These are phyloP conservation scores for Takashimella koratensis DNA, from an alignment of 1,284 basidiomycete genomes.

Conservation along the genomic window DNA sequence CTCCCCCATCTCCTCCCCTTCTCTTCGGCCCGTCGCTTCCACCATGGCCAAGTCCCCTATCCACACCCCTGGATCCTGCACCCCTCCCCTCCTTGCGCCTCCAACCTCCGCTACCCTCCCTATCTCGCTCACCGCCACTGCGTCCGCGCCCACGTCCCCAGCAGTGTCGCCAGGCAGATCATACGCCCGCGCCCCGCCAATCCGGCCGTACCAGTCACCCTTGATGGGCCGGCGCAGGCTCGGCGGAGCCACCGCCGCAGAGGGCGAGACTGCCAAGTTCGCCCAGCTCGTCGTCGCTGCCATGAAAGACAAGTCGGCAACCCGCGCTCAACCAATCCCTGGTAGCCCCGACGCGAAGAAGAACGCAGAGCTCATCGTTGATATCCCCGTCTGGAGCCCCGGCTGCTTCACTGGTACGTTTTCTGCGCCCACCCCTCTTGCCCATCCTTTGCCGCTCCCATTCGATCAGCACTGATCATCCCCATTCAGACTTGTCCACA, in stretches of 20 bases:
- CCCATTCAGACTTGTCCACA: conserved; percentile 42
- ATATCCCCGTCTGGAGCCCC: conserved; percentile 47
- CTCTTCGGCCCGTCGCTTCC: not conserved
- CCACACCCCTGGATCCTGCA: not conserved
- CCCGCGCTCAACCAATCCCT: not conserved
- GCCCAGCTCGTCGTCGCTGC: not conserved
- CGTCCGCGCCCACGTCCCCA: not conserved
- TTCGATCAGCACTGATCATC: not conserved
- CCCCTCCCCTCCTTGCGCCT: not conserved
- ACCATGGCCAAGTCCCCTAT: not conserved
- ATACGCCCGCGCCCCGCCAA: not conserved
- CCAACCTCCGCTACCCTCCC: not conserved
- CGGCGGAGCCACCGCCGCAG: not conserved
- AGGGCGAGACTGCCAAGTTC: not conserved
- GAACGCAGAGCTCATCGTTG: conserved; percentile 45
- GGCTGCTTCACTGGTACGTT: conserved; percentile 47
- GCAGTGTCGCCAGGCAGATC: not conserved
- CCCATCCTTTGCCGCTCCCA: not conserved
- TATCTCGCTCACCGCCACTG: not conserved
- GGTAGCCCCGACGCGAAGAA: conserved; percentile 22
- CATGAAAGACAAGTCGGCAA: not conserved
- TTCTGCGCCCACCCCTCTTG: not conserved
- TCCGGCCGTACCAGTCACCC: not conserved
- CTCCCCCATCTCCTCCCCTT: not conserved
- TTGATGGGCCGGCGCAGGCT: not conserved